These are phyloP conservation scores for Ophioceras dolichostomum DNA, from an alignment of 2,329 filamentous ascomycete genomes.

Conservation along the genomic window DNA sequence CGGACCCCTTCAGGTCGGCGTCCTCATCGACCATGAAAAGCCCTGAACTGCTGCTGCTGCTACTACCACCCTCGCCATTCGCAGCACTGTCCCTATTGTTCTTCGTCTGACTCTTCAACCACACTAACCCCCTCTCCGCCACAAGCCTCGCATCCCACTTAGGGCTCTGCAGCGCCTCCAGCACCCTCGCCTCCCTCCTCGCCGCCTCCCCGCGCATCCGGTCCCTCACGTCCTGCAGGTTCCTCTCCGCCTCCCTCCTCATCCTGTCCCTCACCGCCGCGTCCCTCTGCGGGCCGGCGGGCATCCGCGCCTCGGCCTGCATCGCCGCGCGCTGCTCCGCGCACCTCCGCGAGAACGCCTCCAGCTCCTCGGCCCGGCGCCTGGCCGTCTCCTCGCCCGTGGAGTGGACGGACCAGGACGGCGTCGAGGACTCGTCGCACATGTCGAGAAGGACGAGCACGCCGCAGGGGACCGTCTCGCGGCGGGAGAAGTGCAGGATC, in stretches of 20 bases:
- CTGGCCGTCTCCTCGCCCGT: slow-evolving; percentile 20
- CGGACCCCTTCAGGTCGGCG: slow-evolving; percentile 23
- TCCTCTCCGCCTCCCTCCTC: slow-evolving; percentile 27
- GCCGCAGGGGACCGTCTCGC: slow-evolving; percentile 44
- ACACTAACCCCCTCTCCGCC: slow-evolving; percentile 29
- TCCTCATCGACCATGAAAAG: not conserved
- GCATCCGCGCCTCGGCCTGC: slow-evolving; percentile 29
- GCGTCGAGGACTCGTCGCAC: slow-evolving; percentile 36
- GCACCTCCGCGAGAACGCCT: slow-evolving; percentile 21
- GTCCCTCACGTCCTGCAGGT: slow-evolving; percentile 33
- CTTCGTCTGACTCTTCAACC: slow-evolving; percentile 22
- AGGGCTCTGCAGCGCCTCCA: slow-evolving; percentile 40
- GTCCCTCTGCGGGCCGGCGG: slow-evolving; percentile 26
- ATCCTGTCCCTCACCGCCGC: slow-evolving; percentile 27
- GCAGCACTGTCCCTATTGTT: not conserved
- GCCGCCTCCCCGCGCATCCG: slow-evolving; percentile 23
- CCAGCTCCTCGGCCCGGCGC: slow-evolving; percentile 18
- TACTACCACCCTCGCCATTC: not conserved
- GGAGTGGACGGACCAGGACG: slow-evolving; percentile 34
- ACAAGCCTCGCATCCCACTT: slow-evolving; percentile 37
- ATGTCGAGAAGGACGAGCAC: slow-evolving; percentile 41
- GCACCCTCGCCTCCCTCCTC: slow-evolving; percentile 28
- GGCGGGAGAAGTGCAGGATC: slow-evolving; percentile 35
- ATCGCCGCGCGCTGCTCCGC: slow-evolving; percentile 28
- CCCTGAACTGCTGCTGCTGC: too few relatives aligned